Base-by-base conservation (phyloP, 108 stramenopile genomes). In the Fragilaria radians region DNA sequence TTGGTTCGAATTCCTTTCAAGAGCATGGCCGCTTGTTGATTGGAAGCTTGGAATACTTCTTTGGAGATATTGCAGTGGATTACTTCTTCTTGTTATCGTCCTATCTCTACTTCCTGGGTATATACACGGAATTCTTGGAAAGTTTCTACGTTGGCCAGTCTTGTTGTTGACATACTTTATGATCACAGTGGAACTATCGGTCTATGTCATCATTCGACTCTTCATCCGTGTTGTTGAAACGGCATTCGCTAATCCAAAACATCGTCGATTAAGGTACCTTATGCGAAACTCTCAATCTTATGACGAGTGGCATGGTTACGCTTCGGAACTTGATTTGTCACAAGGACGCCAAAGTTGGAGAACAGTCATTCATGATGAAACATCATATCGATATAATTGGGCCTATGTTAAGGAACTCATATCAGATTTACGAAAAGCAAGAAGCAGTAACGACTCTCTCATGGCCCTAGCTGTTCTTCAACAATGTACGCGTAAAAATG, bases 401-500 rank as follows among this genome's bases (percentile, higher is more conserved):
- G 59, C 76, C 18, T 86, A 91, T 52, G 74, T 94, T 42, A 31
- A 65, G 25, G 83, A 87, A 50, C 65, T 94, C 0, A 74, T 89
- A 52, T 4, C 53, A 14, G 82, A 86, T 57, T 69, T 93, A 79
- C 57, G 70, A 26, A 49, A 61, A 7, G 88, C 88, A 11, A 65
- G 88, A 55, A 32, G 64, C 7, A 71, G 68, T 1, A 52, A 74
- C 18, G 82, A 89, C 57, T 31, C 73, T 7, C 36, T 88, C 1
- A 29, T 65, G 28, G 83, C 87, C 3, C 63, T 88, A 54, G 86
- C 81, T 25, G 89, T 91, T 22, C 68, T 94, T 46, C 88, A 86
- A 64, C 87, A 87, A 65, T 94, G 93, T 61, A 91, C 93, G 14
- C 61, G 93, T 36, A 87, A 89, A 56, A 94, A 94, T 75, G 87